A percentile compares a stretch with the other conserved stretches of the same genome.
phyloP scores from a whole-genome alignment of 305 asterid genomes.

The Fraxinus nigra region DNA sequence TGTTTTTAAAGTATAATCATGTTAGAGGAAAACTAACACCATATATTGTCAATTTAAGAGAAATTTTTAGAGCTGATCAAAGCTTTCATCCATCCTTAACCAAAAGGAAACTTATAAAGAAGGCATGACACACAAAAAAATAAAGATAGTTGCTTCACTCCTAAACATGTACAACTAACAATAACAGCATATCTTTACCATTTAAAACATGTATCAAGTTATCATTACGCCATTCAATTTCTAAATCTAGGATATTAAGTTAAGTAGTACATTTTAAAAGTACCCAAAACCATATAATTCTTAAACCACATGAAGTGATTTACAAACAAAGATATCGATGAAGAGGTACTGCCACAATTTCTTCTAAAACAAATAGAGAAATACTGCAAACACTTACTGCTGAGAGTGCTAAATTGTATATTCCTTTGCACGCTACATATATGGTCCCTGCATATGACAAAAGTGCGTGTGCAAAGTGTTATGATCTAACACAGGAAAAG shows the following conservation, averaged over 20 bases:
- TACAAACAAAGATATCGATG: background rate
- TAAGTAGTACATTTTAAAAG: background rate
- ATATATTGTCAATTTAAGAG: background rate
- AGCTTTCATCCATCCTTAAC: background rate
- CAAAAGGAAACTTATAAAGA: background rate
- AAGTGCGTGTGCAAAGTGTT: background rate
- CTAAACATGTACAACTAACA: background rate
- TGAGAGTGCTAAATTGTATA: conserved; percentile 68
- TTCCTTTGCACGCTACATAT: conserved; percentile 84
- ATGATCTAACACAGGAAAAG: background rate
- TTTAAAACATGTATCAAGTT: background rate
- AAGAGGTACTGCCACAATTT: background rate
- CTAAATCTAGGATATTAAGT: background rate
- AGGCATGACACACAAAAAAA: background rate
- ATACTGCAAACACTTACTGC: conserved; percentile 55
- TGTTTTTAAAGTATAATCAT: background rate
- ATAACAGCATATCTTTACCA: background rate
- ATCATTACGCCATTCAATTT: background rate
- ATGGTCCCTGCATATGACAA: conserved; percentile 69
- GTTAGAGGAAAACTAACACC: background rate
- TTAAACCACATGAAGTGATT: background rate
- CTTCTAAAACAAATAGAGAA: background rate
- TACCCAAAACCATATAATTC: background rate
- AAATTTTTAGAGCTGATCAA: background rate
- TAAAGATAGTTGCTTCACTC: background rate